Conservation (phyloP, 495 filamentous ascomycete genomes). For the Talaromyces nanjingensis region DNA sequence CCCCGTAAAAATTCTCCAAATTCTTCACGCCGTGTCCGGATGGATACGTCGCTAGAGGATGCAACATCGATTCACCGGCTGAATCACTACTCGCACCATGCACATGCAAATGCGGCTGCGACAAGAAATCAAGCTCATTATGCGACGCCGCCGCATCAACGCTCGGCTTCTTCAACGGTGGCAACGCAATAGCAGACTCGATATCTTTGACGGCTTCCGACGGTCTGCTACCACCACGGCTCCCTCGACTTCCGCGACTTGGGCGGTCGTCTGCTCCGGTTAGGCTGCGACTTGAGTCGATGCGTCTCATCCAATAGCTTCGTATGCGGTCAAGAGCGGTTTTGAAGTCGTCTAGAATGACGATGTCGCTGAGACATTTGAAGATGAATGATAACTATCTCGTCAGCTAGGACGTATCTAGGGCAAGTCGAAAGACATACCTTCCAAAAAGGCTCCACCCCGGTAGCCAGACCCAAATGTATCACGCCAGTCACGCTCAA, state of each 20-base stretch:
- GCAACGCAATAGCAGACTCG: background rate
- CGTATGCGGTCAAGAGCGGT: conserved; percentile 32
- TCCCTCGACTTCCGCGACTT: background rate
- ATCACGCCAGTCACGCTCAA: background rate
- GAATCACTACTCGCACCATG: background rate
- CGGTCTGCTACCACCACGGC: background rate
- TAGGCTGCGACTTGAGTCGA: background rate
- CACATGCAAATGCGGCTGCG: background rate
- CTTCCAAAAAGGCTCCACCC: background rate
- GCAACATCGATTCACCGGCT: background rate
- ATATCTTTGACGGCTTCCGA: background rate
- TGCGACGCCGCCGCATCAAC: background rate
- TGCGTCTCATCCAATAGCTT: conserved; percentile 16
- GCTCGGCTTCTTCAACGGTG: background rate
- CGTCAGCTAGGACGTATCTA: background rate
- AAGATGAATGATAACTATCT: conserved; percentile 33
- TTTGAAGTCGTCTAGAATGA: conserved; percentile 45
- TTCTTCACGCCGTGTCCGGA: background rate
- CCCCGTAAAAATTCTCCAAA: background rate
- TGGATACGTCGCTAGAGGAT: background rate
- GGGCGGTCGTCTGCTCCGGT: background rate
- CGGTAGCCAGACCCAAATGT: background rate
- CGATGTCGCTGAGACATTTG: conserved; percentile 40
- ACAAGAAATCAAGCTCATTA: background rate
- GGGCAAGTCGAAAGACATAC: background rate